Conservation (phyloP, 306 rosid genomes). For the Sophora flavescens region DNA sequence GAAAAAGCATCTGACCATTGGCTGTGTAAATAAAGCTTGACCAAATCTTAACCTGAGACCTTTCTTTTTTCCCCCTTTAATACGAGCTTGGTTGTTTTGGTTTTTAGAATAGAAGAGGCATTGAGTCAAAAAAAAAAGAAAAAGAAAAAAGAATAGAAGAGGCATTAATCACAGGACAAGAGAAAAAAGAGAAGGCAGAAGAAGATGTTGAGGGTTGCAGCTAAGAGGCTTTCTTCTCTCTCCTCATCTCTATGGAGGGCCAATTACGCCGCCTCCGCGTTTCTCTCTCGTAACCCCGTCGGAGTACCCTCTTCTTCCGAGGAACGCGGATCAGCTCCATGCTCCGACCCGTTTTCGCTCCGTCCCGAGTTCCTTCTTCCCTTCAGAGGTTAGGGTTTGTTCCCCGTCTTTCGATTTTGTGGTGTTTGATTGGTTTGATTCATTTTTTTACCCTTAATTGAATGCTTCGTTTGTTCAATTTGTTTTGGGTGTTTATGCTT, state of each 20-base stretch:
- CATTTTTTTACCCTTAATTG: neutral
- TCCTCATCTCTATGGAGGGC: slow-evolving; percentile 48
- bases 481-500: neutral
- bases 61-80: neutral
- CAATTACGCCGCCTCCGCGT: slow-evolving; percentile 49
- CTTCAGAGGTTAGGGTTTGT: slow-evolving; percentile 50
- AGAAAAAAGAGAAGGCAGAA: neutral
- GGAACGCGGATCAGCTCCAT: slow-evolving; percentile 43
- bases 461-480: neutral
- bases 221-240: slow-evolving; percentile 58
- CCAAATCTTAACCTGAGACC: neutral
- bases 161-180: neutral
- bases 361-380: slow-evolving; percentile 46
- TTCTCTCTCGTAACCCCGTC: slow-evolving; percentile 46
- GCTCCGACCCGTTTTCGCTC: slow-evolving; percentile 23
- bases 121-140: too few species aligned
- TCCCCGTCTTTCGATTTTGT: neutral
- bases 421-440: neutral
- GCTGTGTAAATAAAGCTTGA: neutral
- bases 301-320: slow-evolving; percentile 46
- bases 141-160: too few species aligned
- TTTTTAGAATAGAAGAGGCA: too few species aligned
- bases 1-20: neutral
- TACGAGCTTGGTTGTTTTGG: neutral
- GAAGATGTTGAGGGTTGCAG: slow-evolving; percentile 66